A percentile compares a stretch with the other conserved stretches of the same genome.
These are phyloP conservation scores for Suhomyces tanzawaensis DNA, from an alignment of 805 yeast genomes.

Conservation along the genomic window DNA sequence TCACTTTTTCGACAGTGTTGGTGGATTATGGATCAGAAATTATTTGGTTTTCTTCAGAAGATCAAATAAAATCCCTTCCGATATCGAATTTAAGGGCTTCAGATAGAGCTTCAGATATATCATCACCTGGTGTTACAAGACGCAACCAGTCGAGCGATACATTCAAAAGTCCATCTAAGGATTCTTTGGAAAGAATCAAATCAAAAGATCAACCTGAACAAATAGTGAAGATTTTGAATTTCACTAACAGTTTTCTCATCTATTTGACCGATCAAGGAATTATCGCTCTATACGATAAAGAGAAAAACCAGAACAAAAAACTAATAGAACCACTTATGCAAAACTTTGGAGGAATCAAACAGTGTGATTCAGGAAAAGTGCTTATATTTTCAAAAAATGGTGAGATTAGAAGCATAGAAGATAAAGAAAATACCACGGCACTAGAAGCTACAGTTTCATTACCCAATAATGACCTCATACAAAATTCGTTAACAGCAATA, in stretches of 20 bases:
- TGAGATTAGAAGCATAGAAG: conserved; percentile 26
- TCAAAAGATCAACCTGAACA: neutral
- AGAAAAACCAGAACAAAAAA: conserved; percentile 7
- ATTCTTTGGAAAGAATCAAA: neutral
- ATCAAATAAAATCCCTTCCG: neutral
- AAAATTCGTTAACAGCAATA: conserved; percentile 41
- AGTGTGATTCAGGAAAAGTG: conserved; percentile 26
- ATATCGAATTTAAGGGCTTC: neutral
- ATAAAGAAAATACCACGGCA: conserved; percentile 10
- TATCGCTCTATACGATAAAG: conserved; percentile 26
- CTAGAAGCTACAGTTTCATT: conserved; percentile 15
- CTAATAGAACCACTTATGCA: conserved; percentile 38
- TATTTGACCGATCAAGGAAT: conserved; percentile 38
- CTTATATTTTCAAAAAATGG: conserved; percentile 47
- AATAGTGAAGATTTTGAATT: neutral
- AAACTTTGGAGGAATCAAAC: conserved; percentile 39
- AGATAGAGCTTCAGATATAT: neutral
- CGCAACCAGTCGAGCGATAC: neutral
- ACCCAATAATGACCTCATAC: conserved; percentile 30
- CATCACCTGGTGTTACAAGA: neutral
- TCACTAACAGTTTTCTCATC: conserved; percentile 16
- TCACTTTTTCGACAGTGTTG: conserved; percentile 16
- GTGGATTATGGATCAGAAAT: conserved; percentile 17
- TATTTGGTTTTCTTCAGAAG: conserved; percentile 27
- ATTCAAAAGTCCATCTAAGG: neutral